Evolutionary conservation across 257 asterid genomes (phyloP), one percentile per base, ranked within the genome.

Genomic region (Handroanthus guayacan): DNA sequence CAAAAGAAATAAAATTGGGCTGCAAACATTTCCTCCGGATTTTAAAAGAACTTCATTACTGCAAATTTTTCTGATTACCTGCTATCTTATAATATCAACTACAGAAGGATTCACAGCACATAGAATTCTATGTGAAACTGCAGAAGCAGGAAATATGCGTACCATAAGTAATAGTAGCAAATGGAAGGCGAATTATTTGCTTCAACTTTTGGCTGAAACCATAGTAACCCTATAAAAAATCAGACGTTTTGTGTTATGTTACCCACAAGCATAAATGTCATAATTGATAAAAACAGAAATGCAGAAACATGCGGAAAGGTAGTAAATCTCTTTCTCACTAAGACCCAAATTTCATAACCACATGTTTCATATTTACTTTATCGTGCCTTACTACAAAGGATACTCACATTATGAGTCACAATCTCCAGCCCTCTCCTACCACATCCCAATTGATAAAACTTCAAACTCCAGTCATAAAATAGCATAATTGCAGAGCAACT

Each of bases 201-300:
- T 95, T 95, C 96, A 95, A 82, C 85, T 93, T 95, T 86, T 95
- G 98, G 89, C 99, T 95, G 90, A 90, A 93, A 78, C 92, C 88
- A 76, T 95, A 93, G 84, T 93, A 95, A 67, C 99, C 99, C 99
- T 93, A 80, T 89, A 89, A 84, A 84, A 84, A 84, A 81, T 52
- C 64, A 56, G 34, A 75, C 47, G 72, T n/a, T 16, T 25, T 56
- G 74, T 76, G 51, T 65, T 75, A 79, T 39, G 79, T 47, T 74
- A 38, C 63, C 75, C 72, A 81, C 62, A 79, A 79, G 70, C 68
- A 66, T 45, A 62, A 31, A 70, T 52, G 52, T 45, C 81, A 72
- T 5, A 71, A 66, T 67, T 50, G 71, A 67, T 39, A 61, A 69
- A 38, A 41, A 37, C 20, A 77, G 69, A 55, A 77, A 67, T 6